Evolutionary conservation across 2,329 filamentous ascomycete genomes (phyloP).

Genomic region (Fusarium oxysporum): DNA sequence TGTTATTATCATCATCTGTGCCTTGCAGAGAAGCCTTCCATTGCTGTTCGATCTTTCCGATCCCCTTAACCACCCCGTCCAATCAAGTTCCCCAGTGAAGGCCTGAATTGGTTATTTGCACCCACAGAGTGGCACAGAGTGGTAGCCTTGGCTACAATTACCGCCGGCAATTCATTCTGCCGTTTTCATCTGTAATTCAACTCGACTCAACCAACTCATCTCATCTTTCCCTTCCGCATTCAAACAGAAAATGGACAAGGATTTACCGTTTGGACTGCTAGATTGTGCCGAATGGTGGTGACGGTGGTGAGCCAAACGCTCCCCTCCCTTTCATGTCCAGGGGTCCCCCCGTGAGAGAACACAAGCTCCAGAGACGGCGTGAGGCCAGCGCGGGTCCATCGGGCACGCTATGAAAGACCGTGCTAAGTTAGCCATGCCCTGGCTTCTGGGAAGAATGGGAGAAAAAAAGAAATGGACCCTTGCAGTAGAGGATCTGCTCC

Average conservation of each 20-base stretch:
- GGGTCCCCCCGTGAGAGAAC: constrained; percentile 15
- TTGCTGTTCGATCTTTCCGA: constrained; percentile 35
- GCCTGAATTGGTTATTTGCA: constrained; percentile 19
- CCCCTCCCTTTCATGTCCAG: constrained; percentile 27
- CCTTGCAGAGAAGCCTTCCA: constrained; percentile 40
- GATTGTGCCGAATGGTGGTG: constrained; percentile 35
- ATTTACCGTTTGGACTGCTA: constrained; percentile 27
- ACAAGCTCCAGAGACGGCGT: constrained; percentile 13
- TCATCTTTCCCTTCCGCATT: neutral
- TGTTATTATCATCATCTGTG: constrained; percentile 3
- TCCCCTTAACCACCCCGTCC: neutral
- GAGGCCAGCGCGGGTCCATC: constrained; percentile 29
- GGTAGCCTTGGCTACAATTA: neutral
- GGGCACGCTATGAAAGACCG: constrained; percentile 7
- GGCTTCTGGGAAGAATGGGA: neutral
- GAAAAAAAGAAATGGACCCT: constrained; percentile 10
- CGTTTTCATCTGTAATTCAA: constrained; percentile 11
- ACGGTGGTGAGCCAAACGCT: constrained; percentile 36
- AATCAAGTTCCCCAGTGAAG: constrained; percentile 11
- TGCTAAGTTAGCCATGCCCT: neutral
- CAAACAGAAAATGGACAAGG: constrained; percentile 7
- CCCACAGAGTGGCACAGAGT: neutral
- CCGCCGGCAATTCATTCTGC: neutral
- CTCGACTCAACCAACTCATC: neutral
- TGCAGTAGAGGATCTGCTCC: constrained; percentile 39